Base-by-base conservation (phyloP, 768 basidiomycete genomes). In the Sutorius australiensis region DNA sequence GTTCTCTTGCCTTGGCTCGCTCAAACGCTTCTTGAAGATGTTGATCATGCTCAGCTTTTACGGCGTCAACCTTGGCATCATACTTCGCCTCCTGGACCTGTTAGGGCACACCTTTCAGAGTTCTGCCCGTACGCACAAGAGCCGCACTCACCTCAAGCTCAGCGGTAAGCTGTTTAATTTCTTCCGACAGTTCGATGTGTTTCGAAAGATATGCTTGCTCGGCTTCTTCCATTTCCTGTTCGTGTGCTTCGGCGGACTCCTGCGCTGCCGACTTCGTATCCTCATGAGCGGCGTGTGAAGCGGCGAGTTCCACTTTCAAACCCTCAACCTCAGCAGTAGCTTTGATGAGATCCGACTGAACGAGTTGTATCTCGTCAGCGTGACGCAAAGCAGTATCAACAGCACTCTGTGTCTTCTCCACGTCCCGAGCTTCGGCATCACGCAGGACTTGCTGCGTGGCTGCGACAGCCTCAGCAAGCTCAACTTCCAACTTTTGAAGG, bases 71-170 rank as follows among this genome's bases (percentile, higher is more conserved):
- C 67, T 84, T 86, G 8, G 76, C 74, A 62, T 77, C 73, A 65
- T 91, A 91, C 46, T 82, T 75, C 19, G 79, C 71, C 65, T 89
- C 87, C 74, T 90, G 82, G 45, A 74, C 73, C 91, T 92, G 60
- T 36, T 37, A 34, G 56, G 11, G 24, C 16, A 46, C 31, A 24
- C 33, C 43, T 46, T 50, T 40, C 34, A 12, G 24, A 30, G 21
- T 43, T 33, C n/a, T 3, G 41, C 10, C 2, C 41, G 34, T 24
- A 27, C 5, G 24, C 24, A 33, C 13, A 36, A 32, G 9, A 11
- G 16, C 42, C 17, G 40, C n/a, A 63, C 75, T 55, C 57, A 88
- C 90, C 77, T 85, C 77, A 11, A 92, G 79, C 60, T 90, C 87
- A 30, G 71, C 66, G 1, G 75, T 75, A 51, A 90, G 75, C 48